Base-by-base conservation (phyloP, 163 green algal genomes). In the Scenedesmus sp. region DNA sequence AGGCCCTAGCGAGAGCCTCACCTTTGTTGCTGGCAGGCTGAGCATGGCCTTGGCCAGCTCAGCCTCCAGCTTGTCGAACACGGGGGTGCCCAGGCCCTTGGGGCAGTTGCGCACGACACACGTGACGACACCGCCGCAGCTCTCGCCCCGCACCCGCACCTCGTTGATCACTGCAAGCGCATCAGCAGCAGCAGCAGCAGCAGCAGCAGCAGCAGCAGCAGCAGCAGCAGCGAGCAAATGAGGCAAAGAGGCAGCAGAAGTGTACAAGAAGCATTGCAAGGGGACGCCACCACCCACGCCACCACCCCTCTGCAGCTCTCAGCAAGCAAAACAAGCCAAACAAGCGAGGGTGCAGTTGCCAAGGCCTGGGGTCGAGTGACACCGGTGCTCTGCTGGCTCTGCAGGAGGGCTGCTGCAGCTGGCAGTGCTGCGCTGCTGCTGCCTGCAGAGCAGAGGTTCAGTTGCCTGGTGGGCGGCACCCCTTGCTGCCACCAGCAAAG, bases 41-140 rank as follows among this genome's bases (percentile, higher is more conserved):
- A 99, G 97, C 85, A 99, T 95, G 9, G 98, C 98, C 93, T 98
- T 98, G 46, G 97, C 98, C 37, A 99, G 95, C 91, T 99, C 98
- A 15, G 98, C 98, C 94, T 99, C 98, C 87, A 99, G 96, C 95
- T 99, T 99, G 95, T 98, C 97, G 94, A 99, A 99, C 53, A 99
- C 98, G 15, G 98, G 98, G 0, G 95, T 92, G 85, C 98, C 98
- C 16, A 99, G 94, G 2, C 98, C 93, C 92, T 97, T 97, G 65
- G 97, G 97, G 90, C 95, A 97, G 87, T 94, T 90, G 0, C 97
- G 94, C 81, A 99, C 98, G 26, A 99, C 95, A 92, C 98, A 99
- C 20, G 98, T 99, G 44, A 99, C 98, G 90, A 98, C 96, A 7
- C 98, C 98, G 68, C 98, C 98, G 93, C 97, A 99, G 40, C 96